These are phyloP conservation scores for Globisporangium canariense DNA, from an alignment of 352 stramenopile species.

Conservation along the genomic window DNA sequence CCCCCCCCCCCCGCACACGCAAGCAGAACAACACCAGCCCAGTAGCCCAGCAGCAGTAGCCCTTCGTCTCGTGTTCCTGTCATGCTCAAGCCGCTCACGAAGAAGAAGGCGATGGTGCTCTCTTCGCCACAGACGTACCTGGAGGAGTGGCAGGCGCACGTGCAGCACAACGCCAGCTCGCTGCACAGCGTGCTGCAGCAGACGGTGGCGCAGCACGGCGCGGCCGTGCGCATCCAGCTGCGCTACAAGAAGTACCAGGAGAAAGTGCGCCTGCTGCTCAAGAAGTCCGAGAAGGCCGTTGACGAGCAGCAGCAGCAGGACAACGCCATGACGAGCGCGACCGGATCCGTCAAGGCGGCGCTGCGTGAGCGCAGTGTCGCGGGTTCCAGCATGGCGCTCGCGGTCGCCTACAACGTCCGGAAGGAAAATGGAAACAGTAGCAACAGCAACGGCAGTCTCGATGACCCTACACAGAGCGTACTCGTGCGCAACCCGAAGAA, in stretches of 20 bases:
- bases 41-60: background rate
- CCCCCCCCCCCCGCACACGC: background rate
- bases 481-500: slow-evolving; percentile 16
- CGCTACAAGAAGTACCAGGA: slow-evolving; percentile 74
- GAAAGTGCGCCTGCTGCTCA: slow-evolving; percentile 57
- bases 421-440: slow-evolving; percentile 15
- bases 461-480: slow-evolving; percentile 1
- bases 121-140: slow-evolving; percentile 30
- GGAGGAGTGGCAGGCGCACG: slow-evolving; percentile 38
- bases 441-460: background rate
- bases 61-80: background rate
- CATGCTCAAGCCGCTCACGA: slow-evolving; percentile 39
- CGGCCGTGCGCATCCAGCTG: slow-evolving; percentile 63
- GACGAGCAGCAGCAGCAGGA: slow-evolving; percentile 28
- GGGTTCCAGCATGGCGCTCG: slow-evolving; percentile 61
- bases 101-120: slow-evolving; percentile 42
- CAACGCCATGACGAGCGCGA: slow-evolving; percentile 19
- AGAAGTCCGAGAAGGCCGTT: slow-evolving; percentile 38
- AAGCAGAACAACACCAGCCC: background rate
- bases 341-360: slow-evolving; percentile 21
- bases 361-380: slow-evolving; percentile 32
- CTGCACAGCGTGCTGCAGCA: slow-evolving; percentile 29
- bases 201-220: slow-evolving; percentile 30
- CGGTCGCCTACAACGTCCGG: slow-evolving; percentile 38
- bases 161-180: slow-evolving; percentile 23